Conservation (phyloP, 202 grass and related monocot species). For the Miscanthus sacchariflorus region DNA sequence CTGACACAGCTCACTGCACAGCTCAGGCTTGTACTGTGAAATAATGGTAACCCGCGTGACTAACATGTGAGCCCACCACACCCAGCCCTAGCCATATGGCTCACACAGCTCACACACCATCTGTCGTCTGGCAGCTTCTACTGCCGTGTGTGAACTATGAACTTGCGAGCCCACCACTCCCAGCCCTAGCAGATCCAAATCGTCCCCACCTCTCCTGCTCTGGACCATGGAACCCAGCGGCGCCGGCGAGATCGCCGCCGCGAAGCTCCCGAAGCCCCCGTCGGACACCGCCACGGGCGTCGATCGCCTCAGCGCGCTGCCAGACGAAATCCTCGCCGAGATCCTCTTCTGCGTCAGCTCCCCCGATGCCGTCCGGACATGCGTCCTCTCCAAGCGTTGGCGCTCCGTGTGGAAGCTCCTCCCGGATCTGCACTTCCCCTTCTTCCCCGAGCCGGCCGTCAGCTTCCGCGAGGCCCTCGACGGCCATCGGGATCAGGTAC, state of each 20-base stretch:
- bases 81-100: too few species aligned
- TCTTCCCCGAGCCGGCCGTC: not conserved
- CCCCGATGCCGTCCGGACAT: not conserved
- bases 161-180: too few species aligned
- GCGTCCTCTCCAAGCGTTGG: not conserved
- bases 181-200: too few species aligned
- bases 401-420: not conserved
- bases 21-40: too few species aligned
- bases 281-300: not conserved
- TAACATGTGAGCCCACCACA: too few species aligned
- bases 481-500: not conserved
- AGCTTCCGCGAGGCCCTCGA: not conserved
- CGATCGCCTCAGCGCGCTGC: not conserved
- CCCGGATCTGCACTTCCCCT: not conserved
- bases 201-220: too few species aligned
- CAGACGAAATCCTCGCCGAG: not conserved
- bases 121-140: too few species aligned
- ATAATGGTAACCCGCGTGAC: too few species aligned
- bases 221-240: too few species aligned
- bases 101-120: too few species aligned
- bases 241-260: not conserved
- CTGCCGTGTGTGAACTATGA: too few species aligned
- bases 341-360: not conserved
- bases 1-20: too few species aligned
- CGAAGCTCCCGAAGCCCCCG: not conserved